Percentiles rank a stretch among this genome's conserved stretches.
These are phyloP conservation scores for Leccinum barrowsii DNA, from an alignment of 768 basidiomycete species.

Conservation along the genomic window DNA sequence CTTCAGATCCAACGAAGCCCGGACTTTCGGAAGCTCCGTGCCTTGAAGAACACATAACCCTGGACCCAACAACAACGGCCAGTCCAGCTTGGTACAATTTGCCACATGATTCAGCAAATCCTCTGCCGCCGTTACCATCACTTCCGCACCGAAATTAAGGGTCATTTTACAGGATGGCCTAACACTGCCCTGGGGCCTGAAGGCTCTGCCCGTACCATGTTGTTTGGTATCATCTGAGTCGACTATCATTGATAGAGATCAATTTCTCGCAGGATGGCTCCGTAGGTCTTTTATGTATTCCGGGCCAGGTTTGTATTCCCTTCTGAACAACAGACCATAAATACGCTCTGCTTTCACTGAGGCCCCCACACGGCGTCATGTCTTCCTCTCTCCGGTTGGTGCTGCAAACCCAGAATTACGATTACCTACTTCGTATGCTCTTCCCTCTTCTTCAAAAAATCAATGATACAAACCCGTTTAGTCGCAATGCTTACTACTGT, in stretches of 20 bases:
- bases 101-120: no score
- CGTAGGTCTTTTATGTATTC: background rate
- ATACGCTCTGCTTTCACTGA: background rate
- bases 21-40: no score
- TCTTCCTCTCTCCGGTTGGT: background rate
- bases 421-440: background rate
- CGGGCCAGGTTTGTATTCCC: background rate
- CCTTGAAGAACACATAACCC: background rate
- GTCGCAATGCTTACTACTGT: background rate
- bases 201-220: background rate
- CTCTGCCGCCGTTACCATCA: no score
- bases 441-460: background rate
- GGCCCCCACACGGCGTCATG: background rate
- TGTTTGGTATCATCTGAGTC: background rate
- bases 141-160: no score
- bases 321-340: background rate
- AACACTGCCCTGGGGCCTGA: background rate
- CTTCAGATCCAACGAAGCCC: no score
- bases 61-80: background rate
- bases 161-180: background rate
- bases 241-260: background rate
- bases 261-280: background rate
- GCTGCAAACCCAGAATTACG: background rate
- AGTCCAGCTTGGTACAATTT: background rate
- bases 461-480: background rate